phyloP scores from a whole-genome alignment of 1,284 basidiomycete species.

The Leccinum griseonigrum region DNA sequence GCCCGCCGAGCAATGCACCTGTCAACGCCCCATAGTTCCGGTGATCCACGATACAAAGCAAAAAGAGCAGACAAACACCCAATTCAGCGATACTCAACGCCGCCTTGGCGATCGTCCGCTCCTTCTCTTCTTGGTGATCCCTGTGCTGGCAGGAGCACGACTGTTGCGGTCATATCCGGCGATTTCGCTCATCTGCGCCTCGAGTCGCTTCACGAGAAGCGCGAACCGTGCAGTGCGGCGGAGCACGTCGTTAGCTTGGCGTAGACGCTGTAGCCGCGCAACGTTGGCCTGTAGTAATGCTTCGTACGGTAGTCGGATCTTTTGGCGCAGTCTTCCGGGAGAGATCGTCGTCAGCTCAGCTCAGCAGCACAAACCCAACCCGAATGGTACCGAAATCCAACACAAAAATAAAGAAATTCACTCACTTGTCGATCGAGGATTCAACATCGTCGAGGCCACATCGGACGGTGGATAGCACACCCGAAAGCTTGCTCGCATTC shows the following conservation, averaged over 20 bases:
- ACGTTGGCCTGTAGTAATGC: conserved; percentile 55
- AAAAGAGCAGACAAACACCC: conserved; percentile 40
- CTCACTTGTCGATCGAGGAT: conserved; percentile 68
- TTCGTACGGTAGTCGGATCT: conserved; percentile 78
- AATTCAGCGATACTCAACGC: conserved; percentile 89
- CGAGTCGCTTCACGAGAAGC: conserved; percentile 74
- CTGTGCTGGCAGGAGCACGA: neutral
- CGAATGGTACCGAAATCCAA: neutral
- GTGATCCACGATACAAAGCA: neutral
- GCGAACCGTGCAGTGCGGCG: conserved; percentile 82
- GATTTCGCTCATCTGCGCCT: conserved; percentile 76
- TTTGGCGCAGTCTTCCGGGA: conserved; percentile 64
- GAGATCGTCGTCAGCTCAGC: neutral
- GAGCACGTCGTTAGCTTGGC: conserved; percentile 79
- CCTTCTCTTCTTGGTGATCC: conserved; percentile 73
- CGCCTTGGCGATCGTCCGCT: conserved; percentile 84
- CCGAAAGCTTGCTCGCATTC: conserved; percentile 57
- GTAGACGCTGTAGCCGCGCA: conserved; percentile 69
- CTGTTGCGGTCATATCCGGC: conserved; percentile 25
- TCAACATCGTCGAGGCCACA: conserved; percentile 51
- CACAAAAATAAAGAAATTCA: neutral
- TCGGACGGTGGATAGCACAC: conserved; percentile 55
- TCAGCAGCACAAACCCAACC: neutral
- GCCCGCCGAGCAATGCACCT: conserved; percentile 31
- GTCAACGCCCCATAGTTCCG: neutral